A percentile compares a stretch with the other conserved stretches of the same genome.
phyloP scores from a whole-genome alignment of 768 basidiomycete species.

The Leccinum rimulosum region DNA sequence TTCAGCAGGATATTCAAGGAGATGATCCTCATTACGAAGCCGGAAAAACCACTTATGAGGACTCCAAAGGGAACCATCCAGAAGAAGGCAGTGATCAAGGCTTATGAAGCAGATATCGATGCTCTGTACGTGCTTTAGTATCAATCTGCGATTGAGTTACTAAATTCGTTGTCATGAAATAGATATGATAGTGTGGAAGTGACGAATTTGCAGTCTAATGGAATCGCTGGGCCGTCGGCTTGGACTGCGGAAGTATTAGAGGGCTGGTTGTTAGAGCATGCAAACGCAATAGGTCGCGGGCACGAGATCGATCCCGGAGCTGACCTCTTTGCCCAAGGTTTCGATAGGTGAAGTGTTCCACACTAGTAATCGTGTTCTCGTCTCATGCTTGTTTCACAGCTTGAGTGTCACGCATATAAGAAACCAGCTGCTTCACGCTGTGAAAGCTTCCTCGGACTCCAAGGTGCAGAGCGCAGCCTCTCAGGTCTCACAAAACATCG shows the following conservation, averaged over 20 bases:
- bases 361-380: neutral
- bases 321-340: conserved; percentile 31
- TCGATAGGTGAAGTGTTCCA: conserved; percentile 26
- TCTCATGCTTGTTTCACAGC: conserved; percentile 6
- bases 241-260: conserved; percentile 4
- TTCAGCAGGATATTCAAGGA: conserved; percentile 47
- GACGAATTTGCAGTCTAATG: neutral
- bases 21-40: conserved; percentile 44
- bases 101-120: conserved; percentile 23
- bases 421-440: neutral
- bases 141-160: too few species aligned
- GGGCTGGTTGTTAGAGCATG: conserved; percentile 7
- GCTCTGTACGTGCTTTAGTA: conserved; percentile 11
- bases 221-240: neutral
- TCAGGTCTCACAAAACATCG: conserved; percentile 28
- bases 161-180: neutral
- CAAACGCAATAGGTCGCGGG: neutral
- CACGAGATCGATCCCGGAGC: neutral
- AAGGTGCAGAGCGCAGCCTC: conserved; percentile 16
- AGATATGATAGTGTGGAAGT: conserved; percentile 11
- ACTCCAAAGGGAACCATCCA: conserved; percentile 31
- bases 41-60: conserved; percentile 39
- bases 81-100: conserved; percentile 14
- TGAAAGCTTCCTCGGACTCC: conserved; percentile 27
- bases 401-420: conserved; percentile 23